Evolutionary conservation across 2,329 filamentous ascomycete genomes (phyloP).

Genomic region (Colletotrichum higginsianum): DNA sequence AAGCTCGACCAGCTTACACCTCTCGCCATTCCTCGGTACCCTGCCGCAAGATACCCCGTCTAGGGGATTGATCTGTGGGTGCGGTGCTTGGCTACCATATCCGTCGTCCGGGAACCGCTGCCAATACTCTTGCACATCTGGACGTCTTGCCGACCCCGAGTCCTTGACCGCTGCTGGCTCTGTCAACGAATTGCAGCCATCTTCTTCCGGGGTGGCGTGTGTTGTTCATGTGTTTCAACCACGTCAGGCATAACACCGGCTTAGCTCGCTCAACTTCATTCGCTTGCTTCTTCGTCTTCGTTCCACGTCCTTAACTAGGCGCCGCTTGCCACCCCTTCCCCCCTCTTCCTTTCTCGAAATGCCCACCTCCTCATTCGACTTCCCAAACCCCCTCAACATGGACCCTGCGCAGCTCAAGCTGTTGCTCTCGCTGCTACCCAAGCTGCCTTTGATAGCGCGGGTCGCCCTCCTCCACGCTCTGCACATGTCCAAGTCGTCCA

Average conservation of each 20-base stretch:
- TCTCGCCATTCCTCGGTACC: slow-evolving; percentile 2
- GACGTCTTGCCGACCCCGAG: slow-evolving; percentile 21
- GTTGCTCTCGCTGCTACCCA: slow-evolving; percentile 60
- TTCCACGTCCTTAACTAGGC: slow-evolving; percentile 10
- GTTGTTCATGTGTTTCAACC: slow-evolving; percentile 36
- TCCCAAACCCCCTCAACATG: slow-evolving; percentile 34
- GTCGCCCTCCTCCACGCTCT: slow-evolving; percentile 76
- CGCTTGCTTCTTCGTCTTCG: slow-evolving; percentile 9
- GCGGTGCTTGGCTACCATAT: background rate
- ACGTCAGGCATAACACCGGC: slow-evolving; percentile 19
- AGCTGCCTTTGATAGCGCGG: slow-evolving; percentile 74
- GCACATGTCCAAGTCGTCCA: slow-evolving; percentile 76
- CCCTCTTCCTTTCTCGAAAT: background rate
- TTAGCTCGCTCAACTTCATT: slow-evolving; percentile 18
- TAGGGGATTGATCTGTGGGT: slow-evolving; percentile 12
- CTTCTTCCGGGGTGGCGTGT: slow-evolving; percentile 22
- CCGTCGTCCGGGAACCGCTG: slow-evolving; percentile 12
- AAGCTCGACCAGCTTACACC: slow-evolving; percentile 15
- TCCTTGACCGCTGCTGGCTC: slow-evolving; percentile 19
- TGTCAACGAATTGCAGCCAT: slow-evolving; percentile 11
- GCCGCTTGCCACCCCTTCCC: background rate
- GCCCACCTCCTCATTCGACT: slow-evolving; percentile 12
- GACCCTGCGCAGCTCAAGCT: slow-evolving; percentile 39
- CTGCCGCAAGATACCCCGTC: slow-evolving; percentile 11
- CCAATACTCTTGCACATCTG: slow-evolving; percentile 15